Base-by-base conservation (phyloP, 2,329 filamentous ascomycete genomes). In the Fusarium tricinctum region DNA sequence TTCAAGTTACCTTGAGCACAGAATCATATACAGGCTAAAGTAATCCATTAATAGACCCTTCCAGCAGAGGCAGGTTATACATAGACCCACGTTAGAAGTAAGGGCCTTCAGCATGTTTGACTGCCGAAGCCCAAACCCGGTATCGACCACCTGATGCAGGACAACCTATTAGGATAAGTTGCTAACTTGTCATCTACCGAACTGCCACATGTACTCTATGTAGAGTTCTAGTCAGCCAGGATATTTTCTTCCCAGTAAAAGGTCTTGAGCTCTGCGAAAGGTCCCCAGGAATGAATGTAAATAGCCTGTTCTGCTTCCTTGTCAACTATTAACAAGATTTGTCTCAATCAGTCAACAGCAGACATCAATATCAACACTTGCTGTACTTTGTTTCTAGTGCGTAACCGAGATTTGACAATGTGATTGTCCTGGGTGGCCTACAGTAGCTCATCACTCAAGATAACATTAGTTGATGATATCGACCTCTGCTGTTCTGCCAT, bases 391-490 rank as follows among this genome's bases (percentile, higher is more conserved):
- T 32, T 32, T 54, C n/a, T 32, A 48, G 19, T 23, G 28, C 35
- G 20, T 44, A 57, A 40, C 51, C 58, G 58, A 58, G 20, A 58
- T 63, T 63, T 44, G 49, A 55, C 42, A 19, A 35, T 46, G 51
- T 46, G 51, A 46, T 39, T 43, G 22, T 32, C 30, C 35, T 42
- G 22, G 23, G 50, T 32, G 15, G 32, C 28, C 26, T 30, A 50
- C 33, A 62, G 35, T 22, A 38, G n/a, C 10, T 8, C 35, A 64
- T 52, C 44, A 64, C 59, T 58, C 51, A 33, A 19, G 20, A 47
- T 57, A 48, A 30, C 28, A 10, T 30, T 30, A 40, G 32, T 51
- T 63, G 58, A 63, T 63, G 58, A 63, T 58, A 49, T 42, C 43
- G 14, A 14, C 40, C 20, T 42, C 30, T 32, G 22, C 35, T 38